phyloP scores from a whole-genome alignment of 345 rosid species.

The Noccaea bulbosa region DNA sequence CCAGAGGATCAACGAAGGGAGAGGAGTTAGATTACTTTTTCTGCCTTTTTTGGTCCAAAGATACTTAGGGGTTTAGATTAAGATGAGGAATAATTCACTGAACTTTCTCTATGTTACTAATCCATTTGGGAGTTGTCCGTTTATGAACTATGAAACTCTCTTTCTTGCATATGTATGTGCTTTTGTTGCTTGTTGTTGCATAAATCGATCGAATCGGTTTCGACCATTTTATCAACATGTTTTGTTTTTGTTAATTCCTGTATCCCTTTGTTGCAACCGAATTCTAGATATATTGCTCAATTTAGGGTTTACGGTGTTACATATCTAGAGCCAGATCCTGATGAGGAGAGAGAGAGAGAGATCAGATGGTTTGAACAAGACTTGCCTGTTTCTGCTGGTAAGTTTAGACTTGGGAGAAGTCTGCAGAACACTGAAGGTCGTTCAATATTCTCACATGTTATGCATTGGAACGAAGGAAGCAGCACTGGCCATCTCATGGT shows the following conservation, averaged over 20 bases:
- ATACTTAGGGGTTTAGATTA: background rate
- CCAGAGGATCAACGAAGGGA: background rate
- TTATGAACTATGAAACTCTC: no score
- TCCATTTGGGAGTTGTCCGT: no score
- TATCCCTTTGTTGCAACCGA: background rate
- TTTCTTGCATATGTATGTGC: no score
- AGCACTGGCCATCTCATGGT: background rate
- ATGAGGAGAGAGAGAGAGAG: conserved; percentile 43
- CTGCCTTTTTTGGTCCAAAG: background rate
- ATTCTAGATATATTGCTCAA: background rate
- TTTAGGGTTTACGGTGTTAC: conserved; percentile 36
- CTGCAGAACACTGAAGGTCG: background rate
- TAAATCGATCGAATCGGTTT: conserved; percentile 2
- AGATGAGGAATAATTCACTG: background rate
- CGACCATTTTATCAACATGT: background rate
- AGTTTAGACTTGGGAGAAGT: background rate
- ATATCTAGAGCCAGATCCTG: conserved; percentile 68
- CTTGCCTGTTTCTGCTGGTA: conserved; percentile 38
- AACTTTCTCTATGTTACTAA: background rate
- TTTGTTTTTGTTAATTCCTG: background rate
- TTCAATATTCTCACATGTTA: background rate
- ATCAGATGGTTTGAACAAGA: conserved; percentile 46
- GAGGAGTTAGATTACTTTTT: background rate
- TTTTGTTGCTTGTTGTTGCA: background rate
- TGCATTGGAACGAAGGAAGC: background rate